A percentile compares a stretch with the other conserved stretches of the same genome.
These are phyloP conservation scores for Colletotrichum sp. DNA, from an alignment of 2,329 filamentous ascomycete species.

Conservation along the genomic window DNA sequence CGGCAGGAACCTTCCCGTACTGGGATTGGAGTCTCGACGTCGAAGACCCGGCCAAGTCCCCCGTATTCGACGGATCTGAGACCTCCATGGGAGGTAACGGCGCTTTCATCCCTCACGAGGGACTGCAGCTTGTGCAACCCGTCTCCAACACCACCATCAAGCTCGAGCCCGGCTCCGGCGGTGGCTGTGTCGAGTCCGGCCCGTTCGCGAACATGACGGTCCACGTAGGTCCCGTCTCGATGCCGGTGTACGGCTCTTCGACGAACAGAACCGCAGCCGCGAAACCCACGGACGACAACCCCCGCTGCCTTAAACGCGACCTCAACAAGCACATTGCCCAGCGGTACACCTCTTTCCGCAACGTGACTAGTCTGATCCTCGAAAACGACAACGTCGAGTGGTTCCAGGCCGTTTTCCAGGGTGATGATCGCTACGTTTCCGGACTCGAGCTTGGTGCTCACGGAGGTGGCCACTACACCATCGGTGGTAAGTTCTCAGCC, in stretches of 20 bases:
- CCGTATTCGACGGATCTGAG: conserved; percentile 44
- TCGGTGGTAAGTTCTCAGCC: conserved; percentile 26
- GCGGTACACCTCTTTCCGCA: conserved; percentile 22
- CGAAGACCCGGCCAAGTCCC: conserved; percentile 30
- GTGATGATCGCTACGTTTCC: conserved; percentile 30
- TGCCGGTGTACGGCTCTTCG: conserved; percentile 14
- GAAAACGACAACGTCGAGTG: conserved; percentile 3
- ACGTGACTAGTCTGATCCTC: conserved; percentile 35
- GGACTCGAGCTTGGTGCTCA: conserved; percentile 40
- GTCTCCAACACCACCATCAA: conserved; percentile 24
- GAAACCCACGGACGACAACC: conserved; percentile 40
- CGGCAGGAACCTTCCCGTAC: conserved; percentile 17
- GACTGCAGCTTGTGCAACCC: conserved; percentile 4
- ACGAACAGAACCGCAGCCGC: not conserved
- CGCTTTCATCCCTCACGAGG: conserved; percentile 30
- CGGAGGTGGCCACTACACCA: conserved; percentile 44
- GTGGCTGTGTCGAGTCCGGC: conserved; percentile 45
- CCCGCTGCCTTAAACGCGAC: conserved; percentile 47
- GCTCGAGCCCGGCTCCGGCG: conserved; percentile 51
- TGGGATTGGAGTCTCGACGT: conserved; percentile 25
- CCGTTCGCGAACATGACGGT: conserved; percentile 44
- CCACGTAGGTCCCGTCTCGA: conserved; percentile 39
- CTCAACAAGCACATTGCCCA: conserved; percentile 26
- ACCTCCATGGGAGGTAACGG: conserved; percentile 43
- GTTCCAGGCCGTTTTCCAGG: conserved; percentile 43